Conservation (phyloP, 139 green algal species). For the Tetraselmis striata region DNA sequence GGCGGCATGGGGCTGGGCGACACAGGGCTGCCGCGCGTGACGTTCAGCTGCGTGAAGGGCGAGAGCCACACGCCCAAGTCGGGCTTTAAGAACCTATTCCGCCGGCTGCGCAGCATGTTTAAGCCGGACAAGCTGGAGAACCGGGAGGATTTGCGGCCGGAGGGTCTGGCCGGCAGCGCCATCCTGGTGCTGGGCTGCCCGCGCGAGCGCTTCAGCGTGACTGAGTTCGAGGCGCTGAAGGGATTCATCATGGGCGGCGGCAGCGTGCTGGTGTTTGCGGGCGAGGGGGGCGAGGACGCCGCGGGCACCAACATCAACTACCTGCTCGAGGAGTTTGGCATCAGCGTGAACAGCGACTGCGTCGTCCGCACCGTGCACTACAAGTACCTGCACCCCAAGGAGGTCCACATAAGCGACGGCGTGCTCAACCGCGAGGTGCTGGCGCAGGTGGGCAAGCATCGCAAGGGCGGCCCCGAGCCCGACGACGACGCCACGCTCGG, state of each 20-base stretch:
- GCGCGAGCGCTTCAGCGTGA: constrained; percentile 48
- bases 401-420: constrained; percentile 71
- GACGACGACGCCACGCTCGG: background rate
- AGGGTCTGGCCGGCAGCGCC: constrained; percentile 23
- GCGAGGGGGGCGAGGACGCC: constrained; percentile 52
- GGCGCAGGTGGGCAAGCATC: constrained; percentile 25
- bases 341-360: constrained; percentile 60
- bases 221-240: constrained; percentile 57
- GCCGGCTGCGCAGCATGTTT: constrained; percentile 45
- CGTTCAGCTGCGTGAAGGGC: constrained; percentile 46
- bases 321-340: constrained; percentile 69
- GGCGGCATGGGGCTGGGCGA: background rate
- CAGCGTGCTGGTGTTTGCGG: constrained; percentile 43
- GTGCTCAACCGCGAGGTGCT: constrained; percentile 70
- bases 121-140: constrained; percentile 40
- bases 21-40: background rate
- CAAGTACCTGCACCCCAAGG: constrained; percentile 83
- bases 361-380: constrained; percentile 63
- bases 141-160: constrained; percentile 23
- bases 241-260: constrained; percentile 55
- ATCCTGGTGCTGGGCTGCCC: constrained; percentile 69
- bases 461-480: background rate
- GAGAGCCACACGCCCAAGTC: constrained; percentile 56
- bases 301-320: constrained; percentile 74
- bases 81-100: constrained; percentile 67